Base-by-base conservation (phyloP, 495 filamentous ascomycete genomes). In the Xylaria venustula region DNA sequence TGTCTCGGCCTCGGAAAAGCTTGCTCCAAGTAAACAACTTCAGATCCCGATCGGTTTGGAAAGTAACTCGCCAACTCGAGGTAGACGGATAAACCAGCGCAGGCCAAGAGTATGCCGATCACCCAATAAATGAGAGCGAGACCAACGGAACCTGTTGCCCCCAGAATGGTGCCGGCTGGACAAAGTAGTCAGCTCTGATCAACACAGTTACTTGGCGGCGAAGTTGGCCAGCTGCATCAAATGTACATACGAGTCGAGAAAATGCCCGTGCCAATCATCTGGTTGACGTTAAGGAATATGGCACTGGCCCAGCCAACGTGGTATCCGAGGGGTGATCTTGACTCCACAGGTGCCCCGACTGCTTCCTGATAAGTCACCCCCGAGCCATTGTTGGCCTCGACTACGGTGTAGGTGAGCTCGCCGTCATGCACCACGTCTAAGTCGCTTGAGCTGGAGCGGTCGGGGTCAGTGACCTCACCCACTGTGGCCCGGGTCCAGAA, bases 21-120 rank as follows among this genome's bases (percentile, higher is more conserved):
- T 64, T 88, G 86, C 65, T 89, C 87, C 1, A 88, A 77, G 56
- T 87, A 89, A 3, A 87, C 85, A 7, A 86, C 85, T 60, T 89
- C 83, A 0, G 83, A 77, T 2, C 86, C 87, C 2, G 85, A 87
- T 19, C 87, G 79, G 67, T 83, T 87, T 6, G 87, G 87, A 49
- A 88, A 88, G 61, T 82, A 87, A 0, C 81, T 73, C 1, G 85
- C 80, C 15, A 82, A 80, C 64, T 89, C 86, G 44, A 88, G 77
- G 60, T 87, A 88, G 11, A 86, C 75, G 0, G 75, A 67, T 7
- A 87, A 74, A 2, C 75, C 78, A 22, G 78, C 74, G 22, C 75
- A 61, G 1, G 85, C 73, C 6, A 85, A 75, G 6, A 85, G 54
- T 34, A 83, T 79, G 12, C 85, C 86, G 17, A 89, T 77, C 0